Conservation (phyloP, 2,329 filamentous ascomycete genomes). For the Elsinoe fawcettii region DNA sequence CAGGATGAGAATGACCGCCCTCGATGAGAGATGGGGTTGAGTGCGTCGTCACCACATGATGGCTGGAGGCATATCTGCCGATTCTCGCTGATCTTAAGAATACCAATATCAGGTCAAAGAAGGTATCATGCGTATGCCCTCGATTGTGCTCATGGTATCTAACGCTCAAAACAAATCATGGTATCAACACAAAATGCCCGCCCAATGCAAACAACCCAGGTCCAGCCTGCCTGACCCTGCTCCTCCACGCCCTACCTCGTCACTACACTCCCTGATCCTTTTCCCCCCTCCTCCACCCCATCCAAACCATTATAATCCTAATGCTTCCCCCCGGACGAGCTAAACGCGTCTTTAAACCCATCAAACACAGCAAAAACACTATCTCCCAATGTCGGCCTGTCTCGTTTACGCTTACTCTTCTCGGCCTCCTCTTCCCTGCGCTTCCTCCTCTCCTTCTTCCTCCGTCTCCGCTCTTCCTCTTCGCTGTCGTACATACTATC, state of each 20-base stretch:
- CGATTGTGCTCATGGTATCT: neutral
- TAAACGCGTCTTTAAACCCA: constrained; percentile 6
- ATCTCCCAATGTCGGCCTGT: constrained; percentile 10
- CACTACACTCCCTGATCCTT: neutral
- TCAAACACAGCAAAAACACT: constrained; percentile 11
- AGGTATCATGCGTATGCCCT: no score
- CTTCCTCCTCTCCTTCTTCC: constrained; percentile 7
- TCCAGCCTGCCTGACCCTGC: neutral
- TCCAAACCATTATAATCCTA: constrained; percentile 15
- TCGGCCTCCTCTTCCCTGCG: constrained; percentile 3
- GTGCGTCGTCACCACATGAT: no score
- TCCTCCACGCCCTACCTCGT: neutral
- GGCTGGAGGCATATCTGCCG: no score
- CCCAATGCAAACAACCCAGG: neutral
- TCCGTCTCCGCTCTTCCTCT: constrained; percentile 9
- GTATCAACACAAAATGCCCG: constrained; percentile 1
- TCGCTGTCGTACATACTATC: constrained; percentile 14
- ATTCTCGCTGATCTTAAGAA: no score
- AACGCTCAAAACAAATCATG: neutral
- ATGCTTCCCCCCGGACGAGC: neutral
- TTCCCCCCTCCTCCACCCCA: neutral
- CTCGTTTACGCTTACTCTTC: neutral
- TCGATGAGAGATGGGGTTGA: no score
- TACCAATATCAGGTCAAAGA: no score
- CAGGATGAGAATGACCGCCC: no score